Evolutionary conservation across 345 rosid species (phyloP), one percentile per base, ranked within the genome.

Genomic region (Citrus reticulata): DNA sequence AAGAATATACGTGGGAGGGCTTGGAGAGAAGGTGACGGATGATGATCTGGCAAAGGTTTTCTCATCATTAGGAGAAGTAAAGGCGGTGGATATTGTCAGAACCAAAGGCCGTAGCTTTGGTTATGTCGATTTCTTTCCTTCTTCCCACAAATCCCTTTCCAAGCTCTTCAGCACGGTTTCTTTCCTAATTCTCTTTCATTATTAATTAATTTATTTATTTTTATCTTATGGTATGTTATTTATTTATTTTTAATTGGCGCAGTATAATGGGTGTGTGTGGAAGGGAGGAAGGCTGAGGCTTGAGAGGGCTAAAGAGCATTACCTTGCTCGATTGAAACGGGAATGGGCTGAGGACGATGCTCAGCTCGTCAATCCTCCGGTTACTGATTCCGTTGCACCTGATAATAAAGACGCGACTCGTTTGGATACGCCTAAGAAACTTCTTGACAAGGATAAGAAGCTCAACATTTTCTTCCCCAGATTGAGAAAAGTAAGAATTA

Each of bases 71-170:
- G 97, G 97, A 20, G 69, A 30, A 6, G 88, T 91, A 0, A 81
- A 86, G 63, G 77, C 86, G 2, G 83, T 94, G 0, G 93, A 94
- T 4, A 86, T 96, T 32, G 78, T 93, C 25, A 86, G 95, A 78
- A 89, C 91, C 66, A 96, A 94, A 93, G 92, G 97, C 76, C 98
- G 98, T 67, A 85, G 97, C 84, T 90, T 96, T n/a, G 99, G 94
- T 39, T 93, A 91, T 74, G 79, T 93, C 65, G 90, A 94, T 66
- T 90, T 96, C 88, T 70, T 82, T 66, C 95, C 97, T 1, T 82
- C 91, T 17, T 85, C 93, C 4, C 60, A 55, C 9, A 89, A 87
- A 1, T 87, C 98, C 65, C 93, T 96, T 77, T 65, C 89, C 61
- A 96, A 89, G 92, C 92, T 93, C 83, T 89, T 95, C 83, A 87